Base-by-base conservation (phyloP, 2,329 filamentous ascomycete species). In the Nemania bipapillata region DNA sequence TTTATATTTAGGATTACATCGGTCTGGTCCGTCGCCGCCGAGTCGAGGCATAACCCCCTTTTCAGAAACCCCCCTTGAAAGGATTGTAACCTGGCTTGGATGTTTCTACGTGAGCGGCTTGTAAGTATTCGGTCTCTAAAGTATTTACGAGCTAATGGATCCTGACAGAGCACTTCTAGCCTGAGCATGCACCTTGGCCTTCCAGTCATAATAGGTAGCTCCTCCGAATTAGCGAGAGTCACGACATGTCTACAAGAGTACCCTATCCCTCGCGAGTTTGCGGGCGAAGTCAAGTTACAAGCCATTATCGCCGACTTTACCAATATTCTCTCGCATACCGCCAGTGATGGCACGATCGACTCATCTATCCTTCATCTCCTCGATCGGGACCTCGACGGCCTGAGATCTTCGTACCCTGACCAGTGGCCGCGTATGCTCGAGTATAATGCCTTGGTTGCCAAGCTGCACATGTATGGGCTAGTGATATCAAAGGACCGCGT, bases 181-280 rank as follows among this genome's bases (percentile, higher is more conserved):
- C 70, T 78, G 50, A 73, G 73, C 55, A 75, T 78, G 74, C 76
- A 78, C 62, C 70, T 77, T 22, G 76, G 77, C 17, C 67, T 78
- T 1, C 74, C 75, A 0, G 69, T 73, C 1, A 72, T 76, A 61
- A 70, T 78, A 30, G 75, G 72, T 50, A 74, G 72, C 2, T 69
- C 76, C 4, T 72, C 74, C 1, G 76, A 78, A 58, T 62, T 77
- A n/a, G 52, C 74, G 17, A 72, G 63, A 8, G 73, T 77, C 37
- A 71, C 70, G 3, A 35, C 72, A 8, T 73, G 69, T 47, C 67
- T 77, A 5, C 67, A 63, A 54, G 74, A 74, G 20, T 71, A 71
- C 37, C 68, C 63, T 2, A 58, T 76, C 9, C 69, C 77, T 4
- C 72, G 56, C 37, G 72, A 74, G 32, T 78, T 78, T 45, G 68